phyloP scores from a whole-genome alignment of 768 basidiomycete genomes.

The Kondoa subrosea region DNA sequence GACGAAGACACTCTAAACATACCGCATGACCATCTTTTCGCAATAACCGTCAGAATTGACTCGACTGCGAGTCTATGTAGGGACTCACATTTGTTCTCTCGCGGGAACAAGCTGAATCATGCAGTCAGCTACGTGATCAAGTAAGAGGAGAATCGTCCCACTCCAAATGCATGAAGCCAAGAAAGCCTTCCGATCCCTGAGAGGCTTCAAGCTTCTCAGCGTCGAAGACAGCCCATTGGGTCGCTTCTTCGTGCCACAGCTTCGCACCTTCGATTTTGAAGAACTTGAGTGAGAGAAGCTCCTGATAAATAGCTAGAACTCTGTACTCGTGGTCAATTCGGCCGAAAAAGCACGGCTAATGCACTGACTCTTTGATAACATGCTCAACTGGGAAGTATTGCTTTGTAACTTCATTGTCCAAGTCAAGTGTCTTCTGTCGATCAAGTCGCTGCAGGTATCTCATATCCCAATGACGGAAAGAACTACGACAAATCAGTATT shows the following conservation, averaged over 20 bases:
- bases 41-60: too few relatives aligned
- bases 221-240: slow-evolving; percentile 64
- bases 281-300: slow-evolving; percentile 59
- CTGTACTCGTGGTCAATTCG: too few relatives aligned
- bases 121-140: not conserved
- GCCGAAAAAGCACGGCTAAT: not conserved
- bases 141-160: not conserved
- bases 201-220: not conserved
- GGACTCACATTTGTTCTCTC: slow-evolving; percentile 10
- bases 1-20: not conserved
- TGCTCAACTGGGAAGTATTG: slow-evolving; percentile 75
- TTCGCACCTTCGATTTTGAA: slow-evolving; percentile 33
- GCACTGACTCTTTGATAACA: slow-evolving; percentile 47
- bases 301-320: slow-evolving; percentile 68
- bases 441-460: slow-evolving; percentile 36
- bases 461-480: not conserved
- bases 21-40: too few relatives aligned
- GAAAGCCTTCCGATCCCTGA: slow-evolving; percentile 41
- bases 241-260: slow-evolving; percentile 74
- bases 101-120: slow-evolving; percentile 31
- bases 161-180: slow-evolving; percentile 76
- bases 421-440: slow-evolving; percentile 47
- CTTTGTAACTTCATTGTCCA: slow-evolving; percentile 60
- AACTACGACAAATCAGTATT: slow-evolving; percentile 28
- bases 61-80: too few relatives aligned